Conservation (phyloP, 2,329 filamentous ascomycete genomes). For the Diaporthe velutina region DNA sequence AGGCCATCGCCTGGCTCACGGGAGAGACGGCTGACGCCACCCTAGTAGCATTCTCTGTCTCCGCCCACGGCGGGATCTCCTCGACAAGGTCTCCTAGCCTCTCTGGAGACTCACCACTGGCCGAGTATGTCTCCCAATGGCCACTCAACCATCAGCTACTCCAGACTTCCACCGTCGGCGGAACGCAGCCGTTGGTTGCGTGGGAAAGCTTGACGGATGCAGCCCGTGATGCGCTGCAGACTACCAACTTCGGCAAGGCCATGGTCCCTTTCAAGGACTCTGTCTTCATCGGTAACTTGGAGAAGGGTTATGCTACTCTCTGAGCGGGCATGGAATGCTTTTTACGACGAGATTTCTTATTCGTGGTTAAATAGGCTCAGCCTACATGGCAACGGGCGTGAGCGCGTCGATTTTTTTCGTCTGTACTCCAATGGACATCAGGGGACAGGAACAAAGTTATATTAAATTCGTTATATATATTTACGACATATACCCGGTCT, state of each 20-base stretch:
- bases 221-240: slow-evolving; percentile 51
- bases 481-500: neutral
- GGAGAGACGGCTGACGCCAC: slow-evolving; percentile 44
- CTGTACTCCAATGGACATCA: neutral
- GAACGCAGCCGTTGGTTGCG: slow-evolving; percentile 55
- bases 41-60: slow-evolving; percentile 54
- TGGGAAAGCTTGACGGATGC: slow-evolving; percentile 57
- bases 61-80: slow-evolving; percentile 49
- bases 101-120: slow-evolving; percentile 44
- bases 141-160: slow-evolving; percentile 52
- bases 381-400: neutral
- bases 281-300: slow-evolving; percentile 25
- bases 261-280: slow-evolving; percentile 36
- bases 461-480: neutral
- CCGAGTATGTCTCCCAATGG: slow-evolving; percentile 51
- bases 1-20: slow-evolving; percentile 49
- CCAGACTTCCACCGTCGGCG: slow-evolving; percentile 52
- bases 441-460: neutral
- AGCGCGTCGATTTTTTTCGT: neutral
- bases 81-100: slow-evolving; percentile 37
- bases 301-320: slow-evolving; percentile 26
- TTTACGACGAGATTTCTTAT: neutral
- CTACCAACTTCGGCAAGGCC: slow-evolving; percentile 53
- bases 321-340: neutral
- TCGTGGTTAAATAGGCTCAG: neutral